phyloP scores from a whole-genome alignment of 1,139 yeast species.

The Hyphopichia khmerensis region DNA sequence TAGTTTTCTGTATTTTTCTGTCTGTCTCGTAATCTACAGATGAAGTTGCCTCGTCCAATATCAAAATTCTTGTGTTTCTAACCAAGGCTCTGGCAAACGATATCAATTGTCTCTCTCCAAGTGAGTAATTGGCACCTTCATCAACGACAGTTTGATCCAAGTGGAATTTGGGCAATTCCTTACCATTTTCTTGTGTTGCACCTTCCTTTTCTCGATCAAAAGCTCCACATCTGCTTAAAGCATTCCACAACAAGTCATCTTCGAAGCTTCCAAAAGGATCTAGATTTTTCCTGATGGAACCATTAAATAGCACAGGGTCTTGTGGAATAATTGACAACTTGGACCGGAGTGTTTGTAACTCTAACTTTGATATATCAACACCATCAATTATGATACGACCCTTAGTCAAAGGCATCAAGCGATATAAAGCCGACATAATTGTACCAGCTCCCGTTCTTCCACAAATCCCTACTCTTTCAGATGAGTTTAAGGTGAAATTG shows the following conservation, averaged over 20 bases:
- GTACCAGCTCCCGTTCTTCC: conserved; percentile 73
- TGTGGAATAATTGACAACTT: conserved; percentile 20
- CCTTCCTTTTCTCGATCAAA: conserved; percentile 14
- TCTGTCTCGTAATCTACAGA: conserved; percentile 59
- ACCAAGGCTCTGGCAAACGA: conserved; percentile 56
- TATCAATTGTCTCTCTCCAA: conserved; percentile 55
- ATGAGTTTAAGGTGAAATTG: conserved; percentile 27
- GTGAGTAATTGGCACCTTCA: conserved; percentile 52
- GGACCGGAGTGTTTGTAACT: conserved; percentile 23
- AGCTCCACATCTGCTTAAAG: conserved; percentile 33
- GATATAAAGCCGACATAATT: conserved; percentile 55
- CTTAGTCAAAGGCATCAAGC: conserved; percentile 43
- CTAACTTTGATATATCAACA: conserved; percentile 45
- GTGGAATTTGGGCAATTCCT: conserved; percentile 40
- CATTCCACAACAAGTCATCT: conserved; percentile 28
- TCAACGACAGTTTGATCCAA: conserved; percentile 51
- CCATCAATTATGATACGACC: conserved; percentile 53
- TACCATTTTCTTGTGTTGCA: background rate
- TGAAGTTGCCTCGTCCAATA: conserved; percentile 57
- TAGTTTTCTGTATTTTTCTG: conserved; percentile 43
- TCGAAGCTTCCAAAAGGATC: conserved; percentile 16
- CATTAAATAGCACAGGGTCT: conserved; percentile 19
- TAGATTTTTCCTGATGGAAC: conserved; percentile 14
- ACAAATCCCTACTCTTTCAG: conserved; percentile 58
- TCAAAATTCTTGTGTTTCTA: conserved; percentile 46